Evolutionary conservation across 1,284 basidiomycete species (phyloP), one percentile per base, ranked within the genome.

Genomic region (Irpex sp.): DNA sequence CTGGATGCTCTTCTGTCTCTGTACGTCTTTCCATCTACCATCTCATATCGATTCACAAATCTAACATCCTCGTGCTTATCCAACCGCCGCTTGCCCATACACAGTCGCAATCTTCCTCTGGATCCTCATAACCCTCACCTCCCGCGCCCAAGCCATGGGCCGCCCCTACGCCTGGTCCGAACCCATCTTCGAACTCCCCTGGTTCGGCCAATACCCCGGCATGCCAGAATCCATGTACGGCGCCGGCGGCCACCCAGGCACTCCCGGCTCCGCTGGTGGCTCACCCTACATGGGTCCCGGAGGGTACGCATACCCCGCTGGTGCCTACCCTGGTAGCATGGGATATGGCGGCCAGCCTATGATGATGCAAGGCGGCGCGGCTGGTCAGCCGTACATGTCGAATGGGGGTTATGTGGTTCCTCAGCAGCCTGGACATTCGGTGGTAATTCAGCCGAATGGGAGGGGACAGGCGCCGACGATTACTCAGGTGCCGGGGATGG

Each of bases 1-100:
- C 0, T 93, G 91, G 91, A 79, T 84, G 71, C 77, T 84, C 61
- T 92, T 92, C 69, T 85, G 86, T 80, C 70, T 57, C 87, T 81
- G 15, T 70, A 76, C 61, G 79, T 36, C 44, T 74, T 79, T 63
- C 76, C 62, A 75, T 78, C 61, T 78, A 75, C 74, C 51, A 63
- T 52, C 19, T 60, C 51, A 60, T 44, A 65, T 67, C 44, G 48
- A 2, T 26, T 26, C 26, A 26, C 26, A 26, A 26, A 26, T 4
- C 2, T 26, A 26, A 26, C 26, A 26, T 26, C 26, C 26, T 26
- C 26, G 26, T 26, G 26, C 26, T 26, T 26, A 2, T 55, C 59
- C 52, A 21, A 40, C 26, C 54, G 66, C 57, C 47, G 55, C 64
- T 59, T 21, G 62, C 61, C 55, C 37, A 59, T 7, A 65, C 7